Base-by-base conservation (phyloP, 306 rosid genomes). In the Senna siamea region DNA sequence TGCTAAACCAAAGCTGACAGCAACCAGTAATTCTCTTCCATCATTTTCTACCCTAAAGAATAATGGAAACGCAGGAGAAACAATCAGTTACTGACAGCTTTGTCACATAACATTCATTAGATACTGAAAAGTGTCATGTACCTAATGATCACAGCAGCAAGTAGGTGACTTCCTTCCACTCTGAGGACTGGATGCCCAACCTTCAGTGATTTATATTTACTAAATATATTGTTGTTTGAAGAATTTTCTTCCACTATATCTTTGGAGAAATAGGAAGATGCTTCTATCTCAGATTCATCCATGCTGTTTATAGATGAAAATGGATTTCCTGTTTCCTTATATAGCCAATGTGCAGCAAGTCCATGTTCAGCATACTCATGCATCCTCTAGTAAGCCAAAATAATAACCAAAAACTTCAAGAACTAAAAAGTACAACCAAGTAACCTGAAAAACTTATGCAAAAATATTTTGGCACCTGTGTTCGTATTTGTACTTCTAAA, bases 271-370 rank as follows among this genome's bases (percentile, higher is more conserved):
- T 78, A 88, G 54, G 87, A 56, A 37, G 92, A 34, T 54, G 76
- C 73, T 51, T 93, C 94, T 79, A 79, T 80, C 80, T 85, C 85
- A 50, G 88, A 84, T 66, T 85, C 88, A 69, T 91, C 87, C 66
- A 68, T 76, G 84, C 77, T 67, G 75, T 76, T 79, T 74, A 67
- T 46, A 57, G 82, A 82, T 44, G 87, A 75, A 57, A 86, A 70
- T 10, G 87, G 86, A 80, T 81, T 82, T 75, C 89, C 97, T 17
- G 92, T 81, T 82, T 93, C 97, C 81, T 93, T 93, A 80, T 93
- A 93, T 77, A 93, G 97, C 98, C 98, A 93, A 84, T 93, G 98
- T 38, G 98, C 97, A 32, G 98, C 98, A 74, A 88, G 92, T 81
- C 98, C 98, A 81, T 93, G 91, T 78, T 93, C 98, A 72, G 98